Evolutionary conservation across 306 rosid genomes (phyloP), one percentile per base, ranked within the genome.

Genomic region (Quercus bicolor): DNA sequence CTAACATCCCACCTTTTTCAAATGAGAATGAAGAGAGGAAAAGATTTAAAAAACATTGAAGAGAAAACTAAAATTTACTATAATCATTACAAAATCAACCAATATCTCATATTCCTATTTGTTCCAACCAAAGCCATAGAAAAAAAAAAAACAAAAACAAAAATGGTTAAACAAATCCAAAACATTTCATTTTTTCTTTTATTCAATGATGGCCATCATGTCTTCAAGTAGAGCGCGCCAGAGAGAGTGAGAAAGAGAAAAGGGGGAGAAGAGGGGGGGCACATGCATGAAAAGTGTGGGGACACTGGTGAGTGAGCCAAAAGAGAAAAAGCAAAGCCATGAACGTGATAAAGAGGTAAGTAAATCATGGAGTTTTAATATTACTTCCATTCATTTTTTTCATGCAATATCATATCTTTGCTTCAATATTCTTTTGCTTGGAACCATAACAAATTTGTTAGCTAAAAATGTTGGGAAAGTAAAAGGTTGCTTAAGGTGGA

Each of bases 401-500:
- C 72, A 19, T 68, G 72, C 72, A 68, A 34, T 29, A 20, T 68
- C 52, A 68, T 48, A 48, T 68, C 52, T 40, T 40, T 16, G 20
- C 28, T 34, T 68, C 40, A 3, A 62, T 62, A 19, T 33, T 23
- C 75, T 40, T 51, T 70, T 20, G 75, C 75, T 70, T 70, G 75
- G 83, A 54, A 74, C 51, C 73, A 75, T 76, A 54, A 77, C 54
- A 76, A 77, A 61, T 65, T 73, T 80, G 28, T 70, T 48, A 28
- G 23, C 75, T 37, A 69, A 74, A 45, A 62, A 68, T 66, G 76
- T 53, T 81, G 88, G 70, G 65, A 72, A 85, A 80, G 87, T 78
- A 79, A 88, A 76, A 82, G 87, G 85, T 83, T 88, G 88, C 92
- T 86, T 85, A 79, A 78, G 83, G 69, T 62, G 64, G 76, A 60